Base-by-base conservation (phyloP, 2,329 filamentous ascomycete species). In the Zasmidium citrigriseum region DNA sequence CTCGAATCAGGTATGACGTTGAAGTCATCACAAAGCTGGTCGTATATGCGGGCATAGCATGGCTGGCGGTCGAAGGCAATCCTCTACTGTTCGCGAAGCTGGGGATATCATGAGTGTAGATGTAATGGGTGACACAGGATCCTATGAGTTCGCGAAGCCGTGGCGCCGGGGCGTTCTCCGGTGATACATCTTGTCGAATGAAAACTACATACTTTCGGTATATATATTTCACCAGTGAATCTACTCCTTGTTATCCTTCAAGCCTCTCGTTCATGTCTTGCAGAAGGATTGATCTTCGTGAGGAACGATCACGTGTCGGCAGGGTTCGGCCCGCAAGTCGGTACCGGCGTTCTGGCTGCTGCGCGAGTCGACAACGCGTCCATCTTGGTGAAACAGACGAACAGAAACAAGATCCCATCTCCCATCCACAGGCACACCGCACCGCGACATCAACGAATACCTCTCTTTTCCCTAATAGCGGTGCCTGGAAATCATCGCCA, bases 1-100 rank as follows among this genome's bases (percentile, higher is more conserved):
- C 95, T 50, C 86, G 95, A 65, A 93, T 97, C 59, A 83, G 93
- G 67, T 99, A 98, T 71, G 95, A 99, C 76, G 93, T 98, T n/a
- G 95, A 99, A 75, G 93, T 99, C 41, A 89, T 99, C 38, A 98
- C 95, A 4, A 98, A 97, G 77, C 76, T 99, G 60, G 89, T 99
- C 68, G 91, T 99, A 22, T 99, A 99, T 78, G 84, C 89, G 59
- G 95, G 93, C 91, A 96, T 96, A 73, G 91, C 83, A 52, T 92
- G 88, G 86, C 79, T 96, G 59, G 89, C 90, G 2, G 86, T 91
- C 1, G 89, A 90, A 65, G 80, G 83, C n/a, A 87, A 89, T 64
- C 90, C 90, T 0, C 78, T 90, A 23, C 74, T 91, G 44, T 93
- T 95, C 70, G 54, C 51, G 18, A 52, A 25, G 46, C 47, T 68